Conservation (phyloP, 2,329 filamentous ascomycete species). For the Talaromyces sp. region DNA sequence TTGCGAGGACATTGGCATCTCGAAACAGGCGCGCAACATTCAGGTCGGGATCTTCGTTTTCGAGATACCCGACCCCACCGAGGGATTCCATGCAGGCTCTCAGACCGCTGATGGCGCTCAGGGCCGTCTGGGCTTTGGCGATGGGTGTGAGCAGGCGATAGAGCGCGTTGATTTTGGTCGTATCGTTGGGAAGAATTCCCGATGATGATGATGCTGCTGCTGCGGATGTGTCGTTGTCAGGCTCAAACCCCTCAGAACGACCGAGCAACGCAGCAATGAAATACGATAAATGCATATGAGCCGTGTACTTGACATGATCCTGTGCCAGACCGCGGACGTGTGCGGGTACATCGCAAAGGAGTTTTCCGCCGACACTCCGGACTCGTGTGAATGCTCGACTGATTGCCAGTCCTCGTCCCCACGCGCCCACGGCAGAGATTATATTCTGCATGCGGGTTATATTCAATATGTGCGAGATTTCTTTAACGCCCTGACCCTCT, state of each 20-base stretch:
- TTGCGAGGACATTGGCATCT: constrained; percentile 51
- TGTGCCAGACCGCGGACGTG: constrained; percentile 37
- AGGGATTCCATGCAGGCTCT: constrained; percentile 29
- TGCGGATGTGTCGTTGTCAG: constrained; percentile 15
- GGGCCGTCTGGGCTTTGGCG: constrained; percentile 27
- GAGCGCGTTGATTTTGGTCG: constrained; percentile 20
- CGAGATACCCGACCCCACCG: constrained; percentile 29
- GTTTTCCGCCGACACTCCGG: constrained; percentile 33
- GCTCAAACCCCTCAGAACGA: constrained; percentile 26
- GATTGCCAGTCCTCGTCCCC: constrained; percentile 38
- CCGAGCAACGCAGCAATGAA: constrained; percentile 34
- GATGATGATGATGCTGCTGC: constrained; percentile 11
- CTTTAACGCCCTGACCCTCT: constrained; percentile 61
- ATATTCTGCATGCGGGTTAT: constrained; percentile 52
- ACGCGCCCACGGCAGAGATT: constrained; percentile 32
- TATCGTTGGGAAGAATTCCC: constrained; percentile 20
- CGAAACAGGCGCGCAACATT: constrained; percentile 63
- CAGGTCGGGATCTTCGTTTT: constrained; percentile 49
- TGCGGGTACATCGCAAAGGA: constrained; percentile 37
- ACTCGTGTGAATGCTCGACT: constrained; percentile 39
- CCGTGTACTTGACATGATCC: constrained; percentile 36
- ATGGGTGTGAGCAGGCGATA: constrained; percentile 31
- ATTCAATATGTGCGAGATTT: constrained; percentile 64
- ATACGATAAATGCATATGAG: constrained; percentile 33
- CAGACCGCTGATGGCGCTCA: constrained; percentile 21